A percentile compares a stretch with the other conserved stretches of the same genome.
phyloP scores from a whole-genome alignment of 148 eudicot species.

The Camellia granthamiana region DNA sequence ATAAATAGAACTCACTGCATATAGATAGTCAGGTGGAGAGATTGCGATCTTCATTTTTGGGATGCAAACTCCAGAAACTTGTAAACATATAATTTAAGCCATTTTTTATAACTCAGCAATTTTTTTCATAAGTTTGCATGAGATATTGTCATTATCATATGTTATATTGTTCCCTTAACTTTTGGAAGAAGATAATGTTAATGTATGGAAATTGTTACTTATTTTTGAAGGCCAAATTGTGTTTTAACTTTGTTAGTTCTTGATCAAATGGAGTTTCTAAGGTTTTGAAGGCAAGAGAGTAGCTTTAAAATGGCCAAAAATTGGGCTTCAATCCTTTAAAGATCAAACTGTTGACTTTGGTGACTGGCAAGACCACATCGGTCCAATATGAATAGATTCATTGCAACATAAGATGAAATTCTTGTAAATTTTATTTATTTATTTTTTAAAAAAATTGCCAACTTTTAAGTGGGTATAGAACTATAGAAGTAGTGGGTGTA shows the following conservation, averaged over 20 bases:
- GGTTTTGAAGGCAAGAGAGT: too few relatives aligned
- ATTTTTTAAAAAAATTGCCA: too few relatives aligned
- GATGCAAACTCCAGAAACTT: not conserved
- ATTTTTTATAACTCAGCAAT: not conserved
- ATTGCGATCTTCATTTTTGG: not conserved
- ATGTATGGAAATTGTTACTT: not conserved
- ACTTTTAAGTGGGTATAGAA: not conserved
- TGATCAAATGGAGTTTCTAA: not conserved
- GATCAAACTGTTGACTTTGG: not conserved
- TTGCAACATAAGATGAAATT: not conserved
- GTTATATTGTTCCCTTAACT: not conserved
- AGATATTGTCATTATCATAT: not conserved
- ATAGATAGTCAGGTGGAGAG: not conserved
- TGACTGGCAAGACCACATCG: not conserved
- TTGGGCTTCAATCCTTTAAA: not conserved
- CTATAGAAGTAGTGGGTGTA: not conserved
- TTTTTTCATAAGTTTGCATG: not conserved
- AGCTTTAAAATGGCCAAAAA: too few relatives aligned
- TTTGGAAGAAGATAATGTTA: not conserved
- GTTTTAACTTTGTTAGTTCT: too few relatives aligned
- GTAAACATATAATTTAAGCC: not conserved
- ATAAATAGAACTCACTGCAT: not conserved
- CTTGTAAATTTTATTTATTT: not conserved
- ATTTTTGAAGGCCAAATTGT: slow-evolving; percentile 1
- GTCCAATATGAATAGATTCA: not conserved